These are phyloP conservation scores for Aspergillus tamarii DNA, from an alignment of 2,329 filamentous ascomycete genomes.

Conservation along the genomic window DNA sequence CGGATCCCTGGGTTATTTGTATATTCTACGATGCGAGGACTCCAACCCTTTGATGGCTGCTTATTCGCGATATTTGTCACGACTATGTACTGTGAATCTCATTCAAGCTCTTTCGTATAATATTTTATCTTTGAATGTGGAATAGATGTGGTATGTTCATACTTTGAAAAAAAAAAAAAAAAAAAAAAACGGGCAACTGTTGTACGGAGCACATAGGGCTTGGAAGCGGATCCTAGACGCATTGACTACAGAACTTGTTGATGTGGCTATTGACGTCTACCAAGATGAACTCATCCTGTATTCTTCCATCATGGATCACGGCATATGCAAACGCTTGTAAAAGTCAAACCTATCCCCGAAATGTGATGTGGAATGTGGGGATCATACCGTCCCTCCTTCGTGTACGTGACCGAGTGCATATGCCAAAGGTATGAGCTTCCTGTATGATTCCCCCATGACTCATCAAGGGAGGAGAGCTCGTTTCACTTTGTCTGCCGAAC, in stretches of 20 bases:
- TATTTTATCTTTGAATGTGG: neutral
- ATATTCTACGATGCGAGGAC: slow-evolving; percentile 10
- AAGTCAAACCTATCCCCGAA: neutral
- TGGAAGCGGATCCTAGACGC: neutral
- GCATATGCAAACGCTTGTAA: neutral
- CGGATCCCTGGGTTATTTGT: slow-evolving; percentile 8
- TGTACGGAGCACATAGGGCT: neutral
- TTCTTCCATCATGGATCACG: no score
- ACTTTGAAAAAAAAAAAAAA: neutral
- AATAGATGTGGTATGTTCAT: neutral
- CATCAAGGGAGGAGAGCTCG: neutral
- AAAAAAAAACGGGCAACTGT: neutral
- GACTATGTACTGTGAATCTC: slow-evolving; percentile 13
- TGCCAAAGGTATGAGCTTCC: slow-evolving; percentile 6
- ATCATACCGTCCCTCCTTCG: neutral
- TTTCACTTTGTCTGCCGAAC: neutral
- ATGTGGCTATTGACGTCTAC: neutral
- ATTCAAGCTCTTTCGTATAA: slow-evolving; percentile 7
- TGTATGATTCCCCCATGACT: neutral
- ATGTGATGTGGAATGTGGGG: slow-evolving; percentile 13
- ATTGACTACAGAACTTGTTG: neutral
- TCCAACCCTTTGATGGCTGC: slow-evolving; percentile 9
- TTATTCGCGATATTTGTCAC: slow-evolving; percentile 9
- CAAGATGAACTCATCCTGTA: neutral
- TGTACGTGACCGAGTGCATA: slow-evolving; percentile 7